phyloP scores from a whole-genome alignment of 129 eudicot species.

The Daucus carota region DH1_v3.0 NC_030388.2:29622501-29623000 shows the following conservation, averaged over 20 bases:
- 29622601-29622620: constrained; percentile 67
- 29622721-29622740: constrained; percentile 70
- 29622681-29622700: constrained; percentile 37
- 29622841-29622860: constrained; percentile 83
- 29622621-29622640: constrained; percentile 40
- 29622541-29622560: constrained; percentile 48
- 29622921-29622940: constrained; percentile 80
- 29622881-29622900: constrained; percentile 25
- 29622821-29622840: constrained; percentile 65
- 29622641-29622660: constrained; percentile 44
- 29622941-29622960: constrained; percentile 40
- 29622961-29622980: constrained; percentile 52
- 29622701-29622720: constrained; percentile 49
- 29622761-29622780: constrained; percentile 72
- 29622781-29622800: constrained; percentile 68
- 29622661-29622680: constrained; percentile 8
- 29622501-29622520: constrained; percentile 65
- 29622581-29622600: constrained; percentile 59
- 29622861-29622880: constrained; percentile 66
- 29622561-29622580: constrained; percentile 64
- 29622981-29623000: constrained; percentile 42
- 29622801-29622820: constrained; percentile 60
- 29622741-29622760: constrained; percentile 90
- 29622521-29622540: constrained; percentile 47
- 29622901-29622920: constrained; percentile 60